Evolutionary conservation across 108 stramenopile genomes (phyloP).

Genomic region (Nitzschia inconspicua): DNA sequence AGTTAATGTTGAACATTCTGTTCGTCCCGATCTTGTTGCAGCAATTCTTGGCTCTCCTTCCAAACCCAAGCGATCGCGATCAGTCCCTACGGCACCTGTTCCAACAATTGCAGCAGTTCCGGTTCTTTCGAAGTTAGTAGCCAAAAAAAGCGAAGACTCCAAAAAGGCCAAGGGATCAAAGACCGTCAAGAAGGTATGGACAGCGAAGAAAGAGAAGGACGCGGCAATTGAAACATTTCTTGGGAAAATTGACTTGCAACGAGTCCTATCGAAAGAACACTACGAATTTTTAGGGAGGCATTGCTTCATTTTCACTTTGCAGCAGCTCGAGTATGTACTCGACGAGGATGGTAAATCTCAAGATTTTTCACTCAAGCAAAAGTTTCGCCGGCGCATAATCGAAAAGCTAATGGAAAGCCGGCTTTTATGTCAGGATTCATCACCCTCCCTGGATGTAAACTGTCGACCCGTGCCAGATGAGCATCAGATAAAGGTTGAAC

Average conservation of each 20-base stretch:
- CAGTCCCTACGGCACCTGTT: neutral
- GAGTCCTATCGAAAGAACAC: slow-evolving; percentile 26
- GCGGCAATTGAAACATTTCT: slow-evolving; percentile 11
- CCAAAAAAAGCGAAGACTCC: neutral
- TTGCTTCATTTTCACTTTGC: slow-evolving; percentile 42
- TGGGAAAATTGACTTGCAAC: slow-evolving; percentile 26
- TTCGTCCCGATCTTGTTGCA: slow-evolving; percentile 17
- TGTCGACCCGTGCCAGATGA: no score
- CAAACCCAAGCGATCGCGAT: neutral
- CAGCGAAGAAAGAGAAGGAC: slow-evolving; percentile 30
- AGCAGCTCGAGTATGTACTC: slow-evolving; percentile 36
- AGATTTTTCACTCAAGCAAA: neutral
- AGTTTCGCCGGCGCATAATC: slow-evolving; percentile 1
- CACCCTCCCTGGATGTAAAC: no score
- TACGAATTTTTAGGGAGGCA: slow-evolving; percentile 33
- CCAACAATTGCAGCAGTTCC: neutral
- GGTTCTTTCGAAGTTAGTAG: neutral
- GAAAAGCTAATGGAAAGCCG: slow-evolving; percentile 3
- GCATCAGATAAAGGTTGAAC: no score
- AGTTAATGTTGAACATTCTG: neutral
- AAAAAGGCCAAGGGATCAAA: slow-evolving; percentile 2
- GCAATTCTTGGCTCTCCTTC: slow-evolving; percentile 17
- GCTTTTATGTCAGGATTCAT: no score
- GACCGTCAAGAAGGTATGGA: slow-evolving; percentile 10
- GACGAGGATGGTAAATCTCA: neutral